phyloP scores from a whole-genome alignment of 2,329 filamentous ascomycete species.

The Atkinsonella texensis region DNA sequence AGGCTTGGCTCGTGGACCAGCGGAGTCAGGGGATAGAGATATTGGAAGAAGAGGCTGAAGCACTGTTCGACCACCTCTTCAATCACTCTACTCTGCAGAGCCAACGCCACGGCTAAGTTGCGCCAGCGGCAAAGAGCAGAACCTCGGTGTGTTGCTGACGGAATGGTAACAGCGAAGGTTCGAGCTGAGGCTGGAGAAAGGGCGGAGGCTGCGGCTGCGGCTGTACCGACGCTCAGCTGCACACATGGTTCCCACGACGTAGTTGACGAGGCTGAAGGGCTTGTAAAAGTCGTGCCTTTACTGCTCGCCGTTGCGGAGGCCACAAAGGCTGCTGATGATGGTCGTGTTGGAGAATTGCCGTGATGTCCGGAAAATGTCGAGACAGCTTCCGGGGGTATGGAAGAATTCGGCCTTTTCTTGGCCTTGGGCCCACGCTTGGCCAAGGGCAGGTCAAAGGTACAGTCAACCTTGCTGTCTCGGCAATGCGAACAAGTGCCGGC shows the following conservation, averaged over 20 bases:
- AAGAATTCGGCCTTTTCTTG: constrained; percentile 11
- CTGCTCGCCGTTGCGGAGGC: neutral
- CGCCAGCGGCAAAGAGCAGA: constrained; percentile 19
- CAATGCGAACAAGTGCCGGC: constrained; percentile 20
- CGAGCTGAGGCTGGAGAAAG: constrained; percentile 14
- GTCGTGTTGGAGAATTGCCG: neutral
- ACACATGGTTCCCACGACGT: constrained; percentile 12
- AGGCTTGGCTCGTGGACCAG: constrained; percentile 29
- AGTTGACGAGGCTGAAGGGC: constrained; percentile 10
- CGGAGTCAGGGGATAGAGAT: constrained; percentile 30
- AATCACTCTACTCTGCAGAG: constrained; percentile 13
- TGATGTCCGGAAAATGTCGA: constrained; percentile 7
- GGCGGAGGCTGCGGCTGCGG: constrained; percentile 6
- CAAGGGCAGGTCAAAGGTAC: constrained; percentile 26
- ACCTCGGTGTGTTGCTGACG: constrained; percentile 1
- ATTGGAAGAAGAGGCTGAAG: constrained; percentile 29
- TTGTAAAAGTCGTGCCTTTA: constrained; percentile 7
- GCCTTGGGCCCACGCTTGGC: constrained; percentile 26
- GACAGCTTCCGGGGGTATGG: constrained; percentile 8
- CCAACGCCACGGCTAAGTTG: constrained; percentile 13
- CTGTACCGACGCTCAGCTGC: neutral
- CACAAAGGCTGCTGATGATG: neutral
- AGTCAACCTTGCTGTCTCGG: constrained; percentile 18
- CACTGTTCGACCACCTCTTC: constrained; percentile 20
- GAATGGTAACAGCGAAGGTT: constrained; percentile 9